These are phyloP conservation scores for Omphalea diandra DNA, from an alignment of 441 rosid species.

Conservation along the genomic window DNA sequence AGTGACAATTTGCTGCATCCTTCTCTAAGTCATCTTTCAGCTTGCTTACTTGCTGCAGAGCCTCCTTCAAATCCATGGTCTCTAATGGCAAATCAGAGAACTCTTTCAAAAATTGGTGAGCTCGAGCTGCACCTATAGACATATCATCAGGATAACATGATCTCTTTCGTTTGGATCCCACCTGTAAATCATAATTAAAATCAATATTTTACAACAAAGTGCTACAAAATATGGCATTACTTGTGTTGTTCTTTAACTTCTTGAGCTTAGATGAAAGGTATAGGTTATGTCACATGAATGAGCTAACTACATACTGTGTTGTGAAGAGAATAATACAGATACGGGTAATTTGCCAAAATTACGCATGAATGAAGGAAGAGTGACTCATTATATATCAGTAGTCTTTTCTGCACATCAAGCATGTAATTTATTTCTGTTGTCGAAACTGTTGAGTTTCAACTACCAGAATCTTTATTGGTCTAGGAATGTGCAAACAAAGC, in stretches of 20 bases:
- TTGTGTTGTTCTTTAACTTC: not conserved
- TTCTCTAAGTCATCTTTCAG: slow-evolving; percentile 65
- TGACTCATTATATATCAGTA: not conserved
- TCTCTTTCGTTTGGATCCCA: slow-evolving; percentile 70
- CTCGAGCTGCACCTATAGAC: slow-evolving; percentile 73
- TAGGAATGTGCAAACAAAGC: not conserved
- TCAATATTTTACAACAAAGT: not conserved
- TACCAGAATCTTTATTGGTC: not conserved
- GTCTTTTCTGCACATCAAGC: not conserved
- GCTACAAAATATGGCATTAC: not conserved
- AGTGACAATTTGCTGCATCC: slow-evolving; percentile 54
- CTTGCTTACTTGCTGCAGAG: slow-evolving; percentile 49
- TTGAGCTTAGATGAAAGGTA: not conserved
- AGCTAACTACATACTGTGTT: no score
- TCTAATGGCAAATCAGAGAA: slow-evolving; percentile 89
- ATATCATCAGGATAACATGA: slow-evolving; percentile 51
- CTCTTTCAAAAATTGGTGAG: slow-evolving; percentile 69
- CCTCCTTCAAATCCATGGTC: slow-evolving; percentile 76
- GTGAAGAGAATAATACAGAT: not conserved
- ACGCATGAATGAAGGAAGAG: not conserved
- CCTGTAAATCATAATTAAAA: slow-evolving; percentile 39
- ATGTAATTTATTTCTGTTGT: not conserved
- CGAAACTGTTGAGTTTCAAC: not conserved
- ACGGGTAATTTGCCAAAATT: not conserved
- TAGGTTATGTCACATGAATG: not conserved